Base-by-base conservation (phyloP, 805 yeast genomes). In the Candida ficus region DNA sequence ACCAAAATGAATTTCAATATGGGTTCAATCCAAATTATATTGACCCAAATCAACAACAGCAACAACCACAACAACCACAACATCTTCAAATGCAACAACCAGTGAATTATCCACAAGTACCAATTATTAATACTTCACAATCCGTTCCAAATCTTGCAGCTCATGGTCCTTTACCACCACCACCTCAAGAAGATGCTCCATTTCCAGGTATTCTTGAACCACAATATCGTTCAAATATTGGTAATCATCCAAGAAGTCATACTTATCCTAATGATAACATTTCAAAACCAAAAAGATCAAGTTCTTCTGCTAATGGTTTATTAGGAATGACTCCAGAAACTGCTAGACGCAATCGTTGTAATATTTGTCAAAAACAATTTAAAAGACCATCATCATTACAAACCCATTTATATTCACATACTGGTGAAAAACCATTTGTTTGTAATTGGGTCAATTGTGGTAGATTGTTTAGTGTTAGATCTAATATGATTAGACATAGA, bases 381-480 rank as follows among this genome's bases (percentile, higher is more conserved):
- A 81, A 85, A 50, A 74, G 95, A 54, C 90, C 95, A 8, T 80
- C 89, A 10, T 86, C 93, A 1, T 66, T 87, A 41, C 82, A 80
- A 47, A 87, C 90, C 4, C 96, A 88, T 60, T 68, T 73, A 48
- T 75, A 86, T 48, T 82, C 85, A 7, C 96, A 88, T 58, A 81
- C 88, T 0, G 89, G 89, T n/a, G 88, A 80, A 53, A 81, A 80
- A 49, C 89, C 89, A 8, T 82, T 76, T 55, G 63, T 64, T 41
- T 82, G 88, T 57, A 58, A 66, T 13, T 81, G 84, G 78, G 64
- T 64, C 1, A 75, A 72, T 16, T 88, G 96, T 60, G 77, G 76
- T 0, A 78, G 81, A 52, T 53, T 73, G 4, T 88, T 88, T 57
- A 76, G 82, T 14, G 89, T 90, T 17, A 76, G 86, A 54, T 78